A percentile compares a stretch with the other conserved stretches of the same genome.
Evolutionary conservation across 208 protist species (phyloP).

Genomic region (Sergeia podlipaevii): DNA sequence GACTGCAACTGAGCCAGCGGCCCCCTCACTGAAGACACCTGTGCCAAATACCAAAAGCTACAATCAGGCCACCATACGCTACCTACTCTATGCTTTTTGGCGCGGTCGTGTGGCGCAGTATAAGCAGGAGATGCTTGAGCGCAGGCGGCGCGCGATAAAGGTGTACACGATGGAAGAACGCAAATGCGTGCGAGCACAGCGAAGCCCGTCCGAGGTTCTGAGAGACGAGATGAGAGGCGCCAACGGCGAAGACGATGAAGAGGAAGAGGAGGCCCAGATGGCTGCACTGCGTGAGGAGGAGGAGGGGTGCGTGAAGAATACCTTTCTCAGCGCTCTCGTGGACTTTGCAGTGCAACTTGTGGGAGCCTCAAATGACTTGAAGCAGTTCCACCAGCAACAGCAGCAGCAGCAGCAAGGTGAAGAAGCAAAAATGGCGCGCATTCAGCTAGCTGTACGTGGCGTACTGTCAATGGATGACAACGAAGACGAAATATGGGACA

Average conservation of each 20-base stretch:
- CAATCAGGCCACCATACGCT: conserved; percentile 58
- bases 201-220: not conserved
- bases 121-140: conserved; percentile 31
- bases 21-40: conserved; percentile 1
- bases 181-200: not conserved
- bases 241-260: not conserved
- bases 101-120: conserved; percentile 52
- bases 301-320: not conserved
- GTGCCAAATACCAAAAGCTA: conserved; percentile 45
- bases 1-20: conserved; percentile 1
- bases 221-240: not conserved
- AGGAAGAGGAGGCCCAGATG: not conserved
- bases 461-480: not conserved
- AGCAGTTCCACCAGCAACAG: not conserved
- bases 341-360: not conserved
- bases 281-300: not conserved
- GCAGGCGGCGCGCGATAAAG: not conserved
- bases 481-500: conserved; percentile 26
- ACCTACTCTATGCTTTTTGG: conserved; percentile 78
- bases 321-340: conserved; percentile 13
- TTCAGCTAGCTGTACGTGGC: conserved; percentile 12
- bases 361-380: not conserved
- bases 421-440: too few relatives aligned
- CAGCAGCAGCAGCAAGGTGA: not conserved
- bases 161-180: not conserved